Evolutionary conservation across 1,139 yeast species (phyloP).

Genomic region (Suzukiozyma palmioleophila): DNA sequence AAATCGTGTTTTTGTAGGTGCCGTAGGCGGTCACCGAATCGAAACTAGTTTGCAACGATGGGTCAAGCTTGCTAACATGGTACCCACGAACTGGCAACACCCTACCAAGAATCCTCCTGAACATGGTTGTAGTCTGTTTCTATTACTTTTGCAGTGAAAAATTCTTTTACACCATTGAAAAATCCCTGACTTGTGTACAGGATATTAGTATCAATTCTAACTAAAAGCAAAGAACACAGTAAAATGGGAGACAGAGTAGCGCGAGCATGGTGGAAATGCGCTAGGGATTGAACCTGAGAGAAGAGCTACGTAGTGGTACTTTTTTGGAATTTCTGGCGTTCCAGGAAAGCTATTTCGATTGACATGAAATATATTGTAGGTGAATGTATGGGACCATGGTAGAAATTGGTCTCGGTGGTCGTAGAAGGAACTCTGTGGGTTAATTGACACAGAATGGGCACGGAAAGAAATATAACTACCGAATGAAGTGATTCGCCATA

Average conservation of each 20-base stretch:
- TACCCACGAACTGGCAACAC: conserved; percentile 9
- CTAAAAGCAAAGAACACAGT: no score
- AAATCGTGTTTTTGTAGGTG: conserved; percentile 37
- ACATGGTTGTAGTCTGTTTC: background rate
- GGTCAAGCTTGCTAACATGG: conserved; percentile 21
- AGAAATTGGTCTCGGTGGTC: no score
- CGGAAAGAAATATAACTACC: no score
- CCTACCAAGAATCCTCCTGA: background rate
- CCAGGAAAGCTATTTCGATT: no score
- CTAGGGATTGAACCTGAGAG: no score
- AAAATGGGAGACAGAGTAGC: background rate
- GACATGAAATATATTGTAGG: no score
- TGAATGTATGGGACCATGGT: no score
- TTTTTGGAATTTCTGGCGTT: no score
- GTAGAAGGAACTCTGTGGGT: no score
- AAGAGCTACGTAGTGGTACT: no score
- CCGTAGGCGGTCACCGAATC: conserved; percentile 35
- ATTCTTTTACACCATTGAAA: conserved; percentile 1
- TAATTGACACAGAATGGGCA: no score
- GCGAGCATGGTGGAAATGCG: background rate
- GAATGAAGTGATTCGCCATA: no score
- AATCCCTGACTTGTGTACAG: background rate
- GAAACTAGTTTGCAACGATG: conserved; percentile 26
- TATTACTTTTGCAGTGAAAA: background rate
- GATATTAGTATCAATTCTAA: background rate